Conservation (phyloP, 495 filamentous ascomycete genomes). For the Annulohypoxylon maeteangense region DNA sequence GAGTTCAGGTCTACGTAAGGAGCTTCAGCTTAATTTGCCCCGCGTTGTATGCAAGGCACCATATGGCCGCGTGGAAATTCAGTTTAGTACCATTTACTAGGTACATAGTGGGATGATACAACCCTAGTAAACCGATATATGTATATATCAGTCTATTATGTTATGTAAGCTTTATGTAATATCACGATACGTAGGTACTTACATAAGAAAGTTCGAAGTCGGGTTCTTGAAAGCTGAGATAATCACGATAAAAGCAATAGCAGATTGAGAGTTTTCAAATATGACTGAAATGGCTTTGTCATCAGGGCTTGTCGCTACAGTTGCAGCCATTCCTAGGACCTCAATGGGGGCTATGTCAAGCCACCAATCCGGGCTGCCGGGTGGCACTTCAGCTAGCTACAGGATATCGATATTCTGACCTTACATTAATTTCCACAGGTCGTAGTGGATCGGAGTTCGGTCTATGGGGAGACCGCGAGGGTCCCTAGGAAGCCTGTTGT, state of each 20-base stretch:
- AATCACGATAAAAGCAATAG: too few species aligned
- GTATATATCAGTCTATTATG: neutral
- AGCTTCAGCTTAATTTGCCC: slow-evolving; percentile 21
- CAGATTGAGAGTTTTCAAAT: too few species aligned
- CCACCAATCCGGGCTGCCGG: neutral
- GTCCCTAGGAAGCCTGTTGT: too few species aligned
- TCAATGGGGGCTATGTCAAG: neutral
- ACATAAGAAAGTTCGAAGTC: too few species aligned
- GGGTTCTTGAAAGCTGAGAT: too few species aligned
- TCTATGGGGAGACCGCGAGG: too few species aligned
- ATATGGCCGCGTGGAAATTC: slow-evolving; percentile 24
- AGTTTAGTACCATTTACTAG: neutral
- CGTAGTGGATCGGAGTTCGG: too few species aligned
- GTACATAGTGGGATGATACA: too few species aligned
- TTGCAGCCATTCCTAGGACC: neutral
- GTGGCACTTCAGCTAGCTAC: neutral
- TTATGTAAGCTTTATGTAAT: neutral
- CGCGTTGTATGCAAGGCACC: slow-evolving; percentile 25
- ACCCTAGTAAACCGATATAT: too few species aligned
- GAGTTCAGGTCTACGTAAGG: slow-evolving; percentile 31
- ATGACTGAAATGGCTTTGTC: neutral
- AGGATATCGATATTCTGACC: neutral
- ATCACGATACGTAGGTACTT: neutral
- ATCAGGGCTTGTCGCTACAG: too few species aligned
- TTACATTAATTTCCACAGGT: too few species aligned